A percentile compares a stretch with the other conserved stretches of the same genome.
phyloP scores from a whole-genome alignment of 2,329 filamentous ascomycete genomes.

The Elsinoe fawcettii region DNA sequence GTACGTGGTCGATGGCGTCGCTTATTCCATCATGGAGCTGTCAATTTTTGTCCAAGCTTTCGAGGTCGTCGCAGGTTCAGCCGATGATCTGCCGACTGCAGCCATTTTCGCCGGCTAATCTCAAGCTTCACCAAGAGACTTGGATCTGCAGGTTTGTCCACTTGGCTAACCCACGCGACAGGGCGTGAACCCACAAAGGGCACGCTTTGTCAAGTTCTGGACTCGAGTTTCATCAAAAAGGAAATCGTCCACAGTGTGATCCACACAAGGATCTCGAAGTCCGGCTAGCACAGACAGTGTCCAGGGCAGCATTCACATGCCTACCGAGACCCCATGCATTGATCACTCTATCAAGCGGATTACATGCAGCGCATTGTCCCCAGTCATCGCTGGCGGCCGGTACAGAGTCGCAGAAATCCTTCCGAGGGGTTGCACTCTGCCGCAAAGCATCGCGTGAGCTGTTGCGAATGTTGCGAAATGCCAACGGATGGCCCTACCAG shows the following conservation, averaged over 20 bases:
- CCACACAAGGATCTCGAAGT: not conserved
- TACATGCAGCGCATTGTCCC: not conserved
- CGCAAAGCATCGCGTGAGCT: not conserved
- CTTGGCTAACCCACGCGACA: not conserved
- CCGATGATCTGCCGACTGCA: not conserved
- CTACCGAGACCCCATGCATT: not conserved
- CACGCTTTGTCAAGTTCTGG: not conserved
- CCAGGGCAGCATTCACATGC: not conserved
- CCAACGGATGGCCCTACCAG: not conserved
- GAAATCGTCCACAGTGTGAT: not conserved
- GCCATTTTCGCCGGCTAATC: not conserved
- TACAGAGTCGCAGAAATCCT: slow-evolving; percentile 8
- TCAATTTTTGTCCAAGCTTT: slow-evolving; percentile 8
- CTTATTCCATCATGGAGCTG: not conserved
- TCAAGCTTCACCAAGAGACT: slow-evolving; percentile 7
- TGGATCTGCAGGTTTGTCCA: slow-evolving; percentile 5
- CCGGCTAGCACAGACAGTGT: not conserved
- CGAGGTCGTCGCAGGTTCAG: not conserved
- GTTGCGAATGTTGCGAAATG: slow-evolving; percentile 2
- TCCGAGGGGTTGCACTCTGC: not conserved
- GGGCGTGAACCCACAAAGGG: not conserved
- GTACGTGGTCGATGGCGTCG: not conserved
- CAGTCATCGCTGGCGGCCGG: not conserved
- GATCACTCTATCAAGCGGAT: not conserved
- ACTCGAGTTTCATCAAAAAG: not conserved